A percentile compares a stretch with the other conserved stretches of the same genome.
phyloP scores from a whole-genome alignment of 2,329 filamentous ascomycete species.

The Colletotrichum nymphaeae region DNA sequence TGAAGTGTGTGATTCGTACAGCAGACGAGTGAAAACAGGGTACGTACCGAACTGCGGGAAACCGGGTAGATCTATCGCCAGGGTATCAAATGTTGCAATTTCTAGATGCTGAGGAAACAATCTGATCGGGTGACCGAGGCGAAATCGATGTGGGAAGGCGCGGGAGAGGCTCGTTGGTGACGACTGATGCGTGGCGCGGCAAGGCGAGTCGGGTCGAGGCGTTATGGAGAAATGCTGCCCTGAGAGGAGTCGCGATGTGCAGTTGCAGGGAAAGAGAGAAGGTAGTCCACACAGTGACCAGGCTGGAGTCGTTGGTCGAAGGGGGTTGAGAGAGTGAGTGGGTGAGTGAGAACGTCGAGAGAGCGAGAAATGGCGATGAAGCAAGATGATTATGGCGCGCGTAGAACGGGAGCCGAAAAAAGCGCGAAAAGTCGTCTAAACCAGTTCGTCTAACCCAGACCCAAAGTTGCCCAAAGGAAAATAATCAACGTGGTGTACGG shows the following conservation, averaged over 20 bases:
- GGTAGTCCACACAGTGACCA: neutral
- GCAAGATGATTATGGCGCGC: constrained; percentile 35
- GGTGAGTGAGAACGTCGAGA: constrained; percentile 1
- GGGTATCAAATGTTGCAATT: constrained; percentile 27
- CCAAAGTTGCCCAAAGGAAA: constrained; percentile 41
- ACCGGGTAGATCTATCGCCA: constrained; percentile 21
- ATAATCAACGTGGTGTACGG: constrained; percentile 37
- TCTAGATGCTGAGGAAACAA: constrained; percentile 23
- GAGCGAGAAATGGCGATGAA: constrained; percentile 11
- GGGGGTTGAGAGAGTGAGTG: neutral
- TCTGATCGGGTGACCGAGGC: neutral
- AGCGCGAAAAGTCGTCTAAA: constrained; percentile 47
- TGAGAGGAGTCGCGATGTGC: constrained; percentile 1
- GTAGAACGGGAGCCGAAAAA: constrained; percentile 31
- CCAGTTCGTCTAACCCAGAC: constrained; percentile 53
- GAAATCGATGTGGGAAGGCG: constrained; percentile 8
- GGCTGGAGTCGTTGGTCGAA: constrained; percentile 2
- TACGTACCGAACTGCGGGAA: constrained; percentile 30
- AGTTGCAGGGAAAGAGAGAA: neutral
- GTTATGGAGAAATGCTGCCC: constrained; percentile 1
- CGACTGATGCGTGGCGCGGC: neutral
- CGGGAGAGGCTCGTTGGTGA: constrained; percentile 2
- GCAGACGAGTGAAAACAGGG: constrained; percentile 10
- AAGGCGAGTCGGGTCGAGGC: neutral
- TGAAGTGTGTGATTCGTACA: constrained; percentile 19